phyloP scores from a whole-genome alignment of 345 rosid species.

The Brassica incana region DNA sequence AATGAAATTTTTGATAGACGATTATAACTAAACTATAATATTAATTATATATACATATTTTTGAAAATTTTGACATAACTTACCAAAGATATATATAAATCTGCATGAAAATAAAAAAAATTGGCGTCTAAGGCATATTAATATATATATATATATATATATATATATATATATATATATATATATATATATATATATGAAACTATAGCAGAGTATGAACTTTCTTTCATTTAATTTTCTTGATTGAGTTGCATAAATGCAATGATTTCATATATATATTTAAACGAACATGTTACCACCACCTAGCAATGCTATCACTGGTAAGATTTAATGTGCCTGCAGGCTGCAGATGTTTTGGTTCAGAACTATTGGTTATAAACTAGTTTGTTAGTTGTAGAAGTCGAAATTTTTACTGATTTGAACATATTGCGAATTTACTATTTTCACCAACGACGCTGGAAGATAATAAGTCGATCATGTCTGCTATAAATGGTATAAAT shows the following conservation, averaged over 20 bases:
- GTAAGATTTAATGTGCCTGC: neutral
- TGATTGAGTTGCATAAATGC: neutral
- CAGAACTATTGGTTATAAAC: neutral
- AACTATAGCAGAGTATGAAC: neutral
- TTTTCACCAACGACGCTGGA: conserved; percentile 6
- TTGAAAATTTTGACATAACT: too few relatives aligned
- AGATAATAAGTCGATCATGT: conserved; percentile 9
- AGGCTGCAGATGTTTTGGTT: neutral
- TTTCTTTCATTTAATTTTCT: neutral
- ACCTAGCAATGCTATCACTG: neutral
- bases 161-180: too few relatives aligned
- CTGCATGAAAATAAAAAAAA: neutral
- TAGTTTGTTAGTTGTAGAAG: neutral
- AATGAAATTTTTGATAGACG: neutral
- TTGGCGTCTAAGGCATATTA: neutral
- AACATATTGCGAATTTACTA: neutral
- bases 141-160: too few relatives aligned
- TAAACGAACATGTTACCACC: neutral
- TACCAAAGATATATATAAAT: neutral
- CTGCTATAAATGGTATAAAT: conserved; percentile 4
- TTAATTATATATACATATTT: neutral
- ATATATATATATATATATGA: neutral
- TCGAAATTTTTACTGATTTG: neutral
- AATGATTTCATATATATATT: neutral
- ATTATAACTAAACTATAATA: neutral